Evolutionary conservation across 2,329 filamentous ascomycete genomes (phyloP), one percentile per base, ranked within the genome.

Genomic region (Xylariales sp.): DNA sequence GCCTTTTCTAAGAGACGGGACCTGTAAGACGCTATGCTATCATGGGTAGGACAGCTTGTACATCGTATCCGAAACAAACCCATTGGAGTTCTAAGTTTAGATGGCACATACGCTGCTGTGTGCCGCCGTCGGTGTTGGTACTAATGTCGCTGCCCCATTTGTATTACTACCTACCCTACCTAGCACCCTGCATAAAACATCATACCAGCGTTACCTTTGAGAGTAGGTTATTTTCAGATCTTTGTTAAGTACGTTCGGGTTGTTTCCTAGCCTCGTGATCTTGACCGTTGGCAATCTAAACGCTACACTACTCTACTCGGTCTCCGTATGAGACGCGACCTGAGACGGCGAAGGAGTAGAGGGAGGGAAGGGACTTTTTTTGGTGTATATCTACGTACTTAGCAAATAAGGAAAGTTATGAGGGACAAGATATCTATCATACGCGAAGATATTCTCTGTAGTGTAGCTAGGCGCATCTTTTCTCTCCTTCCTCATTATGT

Each of bases 281-380:
- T 50, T 34, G 3, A 6, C 49, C 18, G n/a, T 41, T 64, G 28
- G 34, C 23, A 43, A 55, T 55, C 49, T 39, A 14, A 12, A 8
- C 36, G 4, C 18, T n/a, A n/a, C 23, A 18, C 34, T 54, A 48
- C 36, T 16, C n/a, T 45, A 16, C 41, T 62, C 66, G 66, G 62
- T 65, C 62, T 58, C 57, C 62, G 62, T 43, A 43, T 62, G 57
- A 52, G 53, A 60, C 57, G 53, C 32, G 36, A 41, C 57, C 55
- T 57, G 60, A 48, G 55, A n/a, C 12, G 7, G 16, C 3, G 50
- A 16, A 39, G 34, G 45, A 43, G 46, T 5, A n/a, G 16, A 56
- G 16, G 18, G 28, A 39, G n/a, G 1, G 30, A 34, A 4, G 23
- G 23, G 23, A 23, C 23, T 23, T 23, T 23, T 23, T 23, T 23